phyloP scores from a whole-genome alignment of 1,139 yeast species.

The Protomyces inundatus region DNA sequence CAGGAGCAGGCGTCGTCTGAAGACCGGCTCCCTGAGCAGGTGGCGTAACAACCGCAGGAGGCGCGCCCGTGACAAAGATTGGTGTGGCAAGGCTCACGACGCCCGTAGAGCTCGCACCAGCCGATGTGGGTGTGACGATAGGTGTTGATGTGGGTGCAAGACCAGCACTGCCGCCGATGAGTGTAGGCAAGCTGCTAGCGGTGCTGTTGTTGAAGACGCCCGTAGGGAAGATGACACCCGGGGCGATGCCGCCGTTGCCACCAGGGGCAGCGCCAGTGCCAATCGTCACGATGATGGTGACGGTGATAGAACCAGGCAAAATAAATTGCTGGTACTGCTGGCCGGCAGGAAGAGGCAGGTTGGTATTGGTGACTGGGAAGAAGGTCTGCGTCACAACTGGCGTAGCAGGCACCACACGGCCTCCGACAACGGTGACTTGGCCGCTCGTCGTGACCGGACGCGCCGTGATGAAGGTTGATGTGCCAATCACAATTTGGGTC shows the following conservation, averaged over 20 bases:
- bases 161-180: not conserved
- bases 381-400: constrained; percentile 21
- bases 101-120: constrained; percentile 29
- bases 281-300: constrained; percentile 13
- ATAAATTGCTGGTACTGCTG: constrained; percentile 14
- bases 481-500: constrained; percentile 7
- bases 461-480: constrained; percentile 15
- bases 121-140: constrained; percentile 27
- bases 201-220: not conserved
- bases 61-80: constrained; percentile 1
- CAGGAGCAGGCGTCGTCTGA: not conserved
- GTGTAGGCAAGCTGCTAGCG: not conserved
- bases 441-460: constrained; percentile 26
- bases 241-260: constrained; percentile 10
- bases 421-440: constrained; percentile 9
- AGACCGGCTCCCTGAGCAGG: not conserved
- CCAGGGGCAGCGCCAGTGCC: constrained; percentile 14
- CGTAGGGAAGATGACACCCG: constrained; percentile 23
- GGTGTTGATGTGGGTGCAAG: constrained; percentile 15
- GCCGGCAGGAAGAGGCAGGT: constrained; percentile 10
- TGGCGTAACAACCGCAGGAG: constrained; percentile 26
- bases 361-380: constrained; percentile 21
- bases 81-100: constrained; percentile 10
- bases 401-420: constrained; percentile 26
- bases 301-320: constrained; percentile 5